Conservation (phyloP, 345 rosid genomes). For the Odontarrhena argentea region DNA sequence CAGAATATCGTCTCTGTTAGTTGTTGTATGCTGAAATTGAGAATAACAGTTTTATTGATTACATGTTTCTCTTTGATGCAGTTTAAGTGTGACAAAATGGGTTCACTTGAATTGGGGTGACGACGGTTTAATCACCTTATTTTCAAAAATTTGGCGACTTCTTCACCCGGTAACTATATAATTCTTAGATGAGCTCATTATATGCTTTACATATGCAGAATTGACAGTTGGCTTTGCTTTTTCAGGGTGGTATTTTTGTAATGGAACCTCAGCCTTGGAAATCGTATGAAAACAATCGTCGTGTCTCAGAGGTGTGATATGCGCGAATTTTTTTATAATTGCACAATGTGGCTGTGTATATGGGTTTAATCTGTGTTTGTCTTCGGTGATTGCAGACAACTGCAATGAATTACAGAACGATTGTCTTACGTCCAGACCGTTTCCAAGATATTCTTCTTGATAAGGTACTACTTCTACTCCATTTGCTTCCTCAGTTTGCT, state of each 20-base stretch:
- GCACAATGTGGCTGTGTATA: neutral
- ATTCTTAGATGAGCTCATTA: neutral
- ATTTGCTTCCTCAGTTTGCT: neutral
- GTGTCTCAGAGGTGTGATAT: slow-evolving; percentile 69
- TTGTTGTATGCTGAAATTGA: neutral
- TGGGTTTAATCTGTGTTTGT: slow-evolving; percentile 25
- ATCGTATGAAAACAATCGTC: slow-evolving; percentile 81
- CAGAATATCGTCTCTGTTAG: slow-evolving; percentile 1
- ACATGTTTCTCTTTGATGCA: slow-evolving; percentile 40
- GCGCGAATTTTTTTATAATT: neutral
- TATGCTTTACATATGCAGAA: neutral
- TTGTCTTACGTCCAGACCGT: slow-evolving; percentile 53
- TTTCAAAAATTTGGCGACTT: slow-evolving; percentile 76
- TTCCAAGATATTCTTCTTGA: slow-evolving; percentile 88
- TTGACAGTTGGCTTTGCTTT: slow-evolving; percentile 26
- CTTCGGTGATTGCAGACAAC: slow-evolving; percentile 61
- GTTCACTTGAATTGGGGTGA: slow-evolving; percentile 98
- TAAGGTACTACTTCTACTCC: slow-evolving; percentile 53
- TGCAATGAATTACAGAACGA: slow-evolving; percentile 53
- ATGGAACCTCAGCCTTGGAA: slow-evolving; percentile 98
- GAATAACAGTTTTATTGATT: neutral
- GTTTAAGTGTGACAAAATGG: slow-evolving; percentile 98
- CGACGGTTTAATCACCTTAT: slow-evolving; percentile 76
- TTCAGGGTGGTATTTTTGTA: slow-evolving; percentile 84
- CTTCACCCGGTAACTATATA: slow-evolving; percentile 61